Percentiles rank a stretch among this genome's conserved stretches.
These are phyloP conservation scores for Pseudopithomyces chartarum DNA, from an alignment of 2,329 filamentous ascomycete species.

Conservation along the genomic window DNA sequence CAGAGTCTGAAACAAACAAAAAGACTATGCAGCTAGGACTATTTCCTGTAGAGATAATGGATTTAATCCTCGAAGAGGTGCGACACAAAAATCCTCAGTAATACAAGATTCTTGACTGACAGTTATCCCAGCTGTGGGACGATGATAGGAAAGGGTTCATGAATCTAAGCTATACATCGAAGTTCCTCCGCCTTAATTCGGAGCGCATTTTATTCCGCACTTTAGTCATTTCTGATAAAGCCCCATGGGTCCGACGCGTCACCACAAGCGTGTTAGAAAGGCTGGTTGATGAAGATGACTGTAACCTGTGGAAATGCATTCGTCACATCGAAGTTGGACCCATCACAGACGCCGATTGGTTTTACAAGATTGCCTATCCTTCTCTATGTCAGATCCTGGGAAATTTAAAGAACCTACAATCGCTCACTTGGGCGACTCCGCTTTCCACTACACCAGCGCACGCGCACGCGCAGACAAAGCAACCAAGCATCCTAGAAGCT, in stretches of 20 bases:
- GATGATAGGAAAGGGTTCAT: background rate
- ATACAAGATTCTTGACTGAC: background rate
- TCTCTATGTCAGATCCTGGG: background rate
- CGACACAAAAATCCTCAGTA: background rate
- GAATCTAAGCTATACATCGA: background rate
- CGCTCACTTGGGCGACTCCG: background rate
- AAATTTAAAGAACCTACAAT: background rate
- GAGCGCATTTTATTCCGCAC: background rate
- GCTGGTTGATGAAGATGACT: background rate
- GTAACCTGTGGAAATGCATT: slow-evolving; percentile 3
- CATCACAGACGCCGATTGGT: background rate
- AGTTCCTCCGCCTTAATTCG: background rate
- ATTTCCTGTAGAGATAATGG: background rate
- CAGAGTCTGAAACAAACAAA: background rate
- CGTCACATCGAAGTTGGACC: slow-evolving; percentile 2
- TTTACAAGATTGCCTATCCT: background rate
- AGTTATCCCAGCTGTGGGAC: background rate
- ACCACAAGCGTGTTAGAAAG: background rate
- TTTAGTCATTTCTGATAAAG: background rate
- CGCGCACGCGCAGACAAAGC: background rate
- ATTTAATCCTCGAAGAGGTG: background rate
- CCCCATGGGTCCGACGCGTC: background rate
- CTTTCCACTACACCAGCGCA: background rate
- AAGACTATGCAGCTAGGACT: background rate
- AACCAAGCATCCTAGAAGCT: background rate